Evolutionary conservation across 164 flowering plant species (phyloP), one percentile per base, ranked within the genome.

Genomic region (Platanus orientalis): DNA sequence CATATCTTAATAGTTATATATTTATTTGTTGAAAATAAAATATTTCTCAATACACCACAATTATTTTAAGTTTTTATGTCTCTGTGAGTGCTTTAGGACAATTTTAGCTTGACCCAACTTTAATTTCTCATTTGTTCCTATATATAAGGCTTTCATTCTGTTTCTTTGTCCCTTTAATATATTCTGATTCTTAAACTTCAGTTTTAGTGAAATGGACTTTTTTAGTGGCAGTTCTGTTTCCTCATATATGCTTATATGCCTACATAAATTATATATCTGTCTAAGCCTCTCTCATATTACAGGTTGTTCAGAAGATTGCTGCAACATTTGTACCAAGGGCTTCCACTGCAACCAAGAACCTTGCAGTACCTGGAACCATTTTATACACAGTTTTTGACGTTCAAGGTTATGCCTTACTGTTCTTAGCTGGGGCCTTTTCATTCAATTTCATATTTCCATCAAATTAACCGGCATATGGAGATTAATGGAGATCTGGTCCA

Each of bases 401-500:
- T 74, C 98, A 93, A 73, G 98, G 76, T n/a, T 93, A 93, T 75
- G 84, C 65, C 6, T 88, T 92, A 19, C 83, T 93, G 89, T 57
- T 89, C 71, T 26, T 89, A 6, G 98, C 97, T 30, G 97, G 98
- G 65, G 92, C 73, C 61, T 87, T 93, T n/a, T 93, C 96, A 7
- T 93, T 93, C 83, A 93, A 93, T 70, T 85, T 93, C 48, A 53
- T 90, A 66, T 90, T 93, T 70, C 95, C 97, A 54, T 93, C 97
- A 26, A 84, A 81, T 65, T 92, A 93, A 68, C 98, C 98, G 98
- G 90, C 69, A 63, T 93, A 36, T 93, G 98, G 98, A 84, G 98
- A 74, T 72, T 93, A 40, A 93, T 93, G 97, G 98, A 97, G 67
- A 93, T 93, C 97, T 93, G 98, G 98, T 93, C 98, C 57, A 85